Conservation (phyloP, 257 asterid species). For the Primulina tabacum region DNA sequence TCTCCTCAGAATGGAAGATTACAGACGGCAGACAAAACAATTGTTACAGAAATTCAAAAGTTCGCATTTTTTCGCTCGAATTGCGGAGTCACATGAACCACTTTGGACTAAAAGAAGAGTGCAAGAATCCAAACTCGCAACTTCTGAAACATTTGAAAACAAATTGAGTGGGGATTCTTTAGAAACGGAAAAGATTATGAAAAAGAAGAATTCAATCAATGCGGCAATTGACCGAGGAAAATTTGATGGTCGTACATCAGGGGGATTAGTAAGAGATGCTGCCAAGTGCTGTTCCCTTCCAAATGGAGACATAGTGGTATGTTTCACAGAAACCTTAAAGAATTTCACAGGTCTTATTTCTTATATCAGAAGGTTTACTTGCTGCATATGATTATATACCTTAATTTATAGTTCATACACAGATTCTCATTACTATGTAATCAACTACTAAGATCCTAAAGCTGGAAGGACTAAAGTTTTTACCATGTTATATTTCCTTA, state of each 20-base stretch:
- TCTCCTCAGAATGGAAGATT: constrained; percentile 49
- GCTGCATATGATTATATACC: neutral
- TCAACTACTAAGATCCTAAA: constrained; percentile 13
- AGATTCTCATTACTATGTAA: neutral
- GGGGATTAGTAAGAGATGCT: constrained; percentile 54
- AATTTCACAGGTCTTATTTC: neutral
- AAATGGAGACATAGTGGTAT: constrained; percentile 60
- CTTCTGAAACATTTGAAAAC: constrained; percentile 27
- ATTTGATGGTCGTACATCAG: constrained; percentile 42
- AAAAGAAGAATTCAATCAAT: constrained; percentile 29
- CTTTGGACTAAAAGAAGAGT: constrained; percentile 50
- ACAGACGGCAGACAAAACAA: constrained; percentile 44
- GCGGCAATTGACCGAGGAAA: constrained; percentile 52
- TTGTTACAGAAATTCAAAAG: constrained; percentile 35
- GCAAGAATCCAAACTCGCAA: constrained; percentile 23
- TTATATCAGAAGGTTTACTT: neutral
- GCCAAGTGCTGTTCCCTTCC: constrained; percentile 45
- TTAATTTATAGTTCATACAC: too few species aligned
- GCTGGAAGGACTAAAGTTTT: neutral
- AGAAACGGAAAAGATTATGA: constrained; percentile 23
- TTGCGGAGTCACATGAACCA: constrained; percentile 47
- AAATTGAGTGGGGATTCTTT: constrained; percentile 23
- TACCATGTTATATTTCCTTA: neutral
- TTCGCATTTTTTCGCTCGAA: constrained; percentile 55
- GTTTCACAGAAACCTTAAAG: constrained; percentile 24